Evolutionary conservation across 1,284 basidiomycete species (phyloP).

Genomic region (Schizophyllum commune): DNA sequence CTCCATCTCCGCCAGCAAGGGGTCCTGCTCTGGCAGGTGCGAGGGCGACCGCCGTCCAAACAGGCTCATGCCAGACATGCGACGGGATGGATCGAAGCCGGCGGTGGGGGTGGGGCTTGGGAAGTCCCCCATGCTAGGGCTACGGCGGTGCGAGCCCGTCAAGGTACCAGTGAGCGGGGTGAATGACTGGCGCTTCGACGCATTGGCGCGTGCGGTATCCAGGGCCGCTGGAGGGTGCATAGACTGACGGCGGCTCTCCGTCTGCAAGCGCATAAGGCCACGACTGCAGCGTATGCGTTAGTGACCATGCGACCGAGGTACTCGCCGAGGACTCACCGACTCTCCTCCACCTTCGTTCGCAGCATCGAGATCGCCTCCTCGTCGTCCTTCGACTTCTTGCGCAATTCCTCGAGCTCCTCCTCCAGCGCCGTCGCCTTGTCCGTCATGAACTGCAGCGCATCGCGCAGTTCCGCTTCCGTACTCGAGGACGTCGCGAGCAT

Average conservation of each 20-base stretch:
- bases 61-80: conserved; percentile 47
- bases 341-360: conserved; percentile 85
- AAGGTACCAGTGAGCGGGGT: conserved; percentile 54
- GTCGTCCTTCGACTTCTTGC: conserved; percentile 61
- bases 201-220: conserved; percentile 48
- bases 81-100: conserved; percentile 28
- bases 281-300: conserved; percentile 37
- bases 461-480: conserved; percentile 51
- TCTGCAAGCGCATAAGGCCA: conserved; percentile 86
- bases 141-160: conserved; percentile 23
- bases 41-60: conserved; percentile 38
- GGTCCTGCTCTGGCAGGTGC: conserved; percentile 12
- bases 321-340: conserved; percentile 44
- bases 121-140: conserved; percentile 20
- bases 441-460: conserved; percentile 52
- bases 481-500: conserved; percentile 41
- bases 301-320: neutral
- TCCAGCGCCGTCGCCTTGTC: conserved; percentile 58
- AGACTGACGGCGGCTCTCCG: conserved; percentile 67
- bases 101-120: conserved; percentile 21
- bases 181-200: conserved; percentile 66
- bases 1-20: conserved; percentile 18
- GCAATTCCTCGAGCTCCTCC: conserved; percentile 51
- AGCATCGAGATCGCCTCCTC: conserved; percentile 77
- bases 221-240: conserved; percentile 36